Conservation (phyloP, 495 filamentous ascomycete genomes). For the Chaetomium tenue region DNA sequence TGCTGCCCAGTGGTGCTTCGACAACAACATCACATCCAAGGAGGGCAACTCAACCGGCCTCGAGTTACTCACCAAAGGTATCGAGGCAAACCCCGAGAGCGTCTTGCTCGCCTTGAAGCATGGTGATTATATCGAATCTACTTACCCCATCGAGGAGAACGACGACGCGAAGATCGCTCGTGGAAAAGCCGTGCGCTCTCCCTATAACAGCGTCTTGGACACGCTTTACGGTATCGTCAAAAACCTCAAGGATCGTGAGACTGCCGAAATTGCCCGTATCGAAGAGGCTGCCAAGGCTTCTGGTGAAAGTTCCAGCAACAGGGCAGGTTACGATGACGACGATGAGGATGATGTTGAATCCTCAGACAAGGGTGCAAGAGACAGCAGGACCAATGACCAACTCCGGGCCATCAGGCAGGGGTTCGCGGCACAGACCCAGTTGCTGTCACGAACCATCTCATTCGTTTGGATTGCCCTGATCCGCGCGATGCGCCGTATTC, state of each 20-base stretch:
- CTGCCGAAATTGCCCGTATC: constrained; percentile 65
- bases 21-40: constrained; percentile 58
- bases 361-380: constrained; percentile 53
- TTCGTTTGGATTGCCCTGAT: constrained; percentile 94
- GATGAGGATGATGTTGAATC: constrained; percentile 63
- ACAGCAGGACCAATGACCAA: constrained; percentile 59
- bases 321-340: constrained; percentile 55
- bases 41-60: constrained; percentile 63
- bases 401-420: constrained; percentile 70
- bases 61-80: constrained; percentile 73
- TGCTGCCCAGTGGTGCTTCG: constrained; percentile 87
- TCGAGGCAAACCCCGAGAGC: constrained; percentile 89
- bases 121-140: constrained; percentile 79
- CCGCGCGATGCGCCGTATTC: constrained; percentile 87
- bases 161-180: constrained; percentile 67
- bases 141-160: constrained; percentile 63
- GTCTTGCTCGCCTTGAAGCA: constrained; percentile 83
- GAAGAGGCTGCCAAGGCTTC: constrained; percentile 56
- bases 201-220: constrained; percentile 79
- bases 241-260: constrained; percentile 69
- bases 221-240: constrained; percentile 77
- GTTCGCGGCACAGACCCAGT: constrained; percentile 65
- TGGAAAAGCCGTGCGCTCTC: constrained; percentile 71
- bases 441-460: constrained; percentile 75
- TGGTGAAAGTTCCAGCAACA: constrained; percentile 22